These are phyloP conservation scores for Lyophyllum shimeji DNA, from an alignment of 768 basidiomycete genomes.

Conservation along the genomic window DNA sequence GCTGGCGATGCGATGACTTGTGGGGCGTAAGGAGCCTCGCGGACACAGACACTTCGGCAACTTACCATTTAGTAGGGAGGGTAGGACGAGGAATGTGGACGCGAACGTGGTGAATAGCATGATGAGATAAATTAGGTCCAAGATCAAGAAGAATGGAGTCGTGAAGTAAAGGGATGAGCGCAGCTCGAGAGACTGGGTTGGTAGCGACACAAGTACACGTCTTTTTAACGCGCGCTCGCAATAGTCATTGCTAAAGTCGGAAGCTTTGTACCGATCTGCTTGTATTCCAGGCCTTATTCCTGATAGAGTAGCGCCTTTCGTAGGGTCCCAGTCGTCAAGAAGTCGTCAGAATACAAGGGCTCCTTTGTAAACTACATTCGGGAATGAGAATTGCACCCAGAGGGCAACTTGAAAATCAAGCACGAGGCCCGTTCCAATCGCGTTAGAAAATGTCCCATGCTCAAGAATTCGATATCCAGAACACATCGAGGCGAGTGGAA, in stretches of 20 bases:
- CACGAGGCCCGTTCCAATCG: too few species aligned
- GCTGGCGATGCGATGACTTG: constrained; percentile 5
- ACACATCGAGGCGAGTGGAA: too few species aligned
- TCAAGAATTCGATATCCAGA: too few species aligned
- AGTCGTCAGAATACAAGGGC: constrained; percentile 1
- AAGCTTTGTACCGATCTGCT: not conserved
- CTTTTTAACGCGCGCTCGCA: not conserved
- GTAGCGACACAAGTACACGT: not conserved
- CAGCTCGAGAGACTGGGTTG: not conserved
- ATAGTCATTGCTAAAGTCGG: constrained; percentile 4
- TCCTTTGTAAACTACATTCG: too few species aligned
- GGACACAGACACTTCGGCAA: not conserved
- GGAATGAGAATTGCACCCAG: too few species aligned
- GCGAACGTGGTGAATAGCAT: constrained; percentile 6
- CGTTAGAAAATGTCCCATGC: too few species aligned
- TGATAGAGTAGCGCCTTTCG: not conserved
- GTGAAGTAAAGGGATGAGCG: not conserved
- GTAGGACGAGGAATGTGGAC: constrained; percentile 2
- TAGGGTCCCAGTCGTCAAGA: not conserved
- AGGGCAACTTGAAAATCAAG: too few species aligned
- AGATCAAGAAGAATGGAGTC: not conserved
- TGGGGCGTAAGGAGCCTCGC: not conserved
- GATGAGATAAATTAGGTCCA: not conserved
- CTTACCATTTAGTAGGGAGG: constrained; percentile 2
- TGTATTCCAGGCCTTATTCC: not conserved